Evolutionary conservation across 495 filamentous ascomycete genomes (phyloP), one percentile per base, ranked within the genome.

Genomic region (Penicillium odoratum): DNA sequence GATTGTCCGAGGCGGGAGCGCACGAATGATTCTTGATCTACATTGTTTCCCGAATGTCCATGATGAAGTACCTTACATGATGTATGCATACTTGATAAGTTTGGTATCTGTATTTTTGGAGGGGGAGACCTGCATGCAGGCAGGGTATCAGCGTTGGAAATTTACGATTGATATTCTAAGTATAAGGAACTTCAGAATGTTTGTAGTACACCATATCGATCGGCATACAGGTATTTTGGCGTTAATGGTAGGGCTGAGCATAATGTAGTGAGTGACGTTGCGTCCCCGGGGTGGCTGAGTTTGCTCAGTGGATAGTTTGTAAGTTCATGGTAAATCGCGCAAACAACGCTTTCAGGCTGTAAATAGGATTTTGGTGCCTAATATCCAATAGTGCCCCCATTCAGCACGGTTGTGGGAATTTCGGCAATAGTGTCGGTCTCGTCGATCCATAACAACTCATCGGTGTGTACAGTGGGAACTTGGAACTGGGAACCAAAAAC

Each of bases 21-120:
- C 43, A 59, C 50, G 60, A 63, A 53, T 51, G 44, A 18, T 53
- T 59, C 31, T 61, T 60, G 53, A 66, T 59, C 53, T 59, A 56
- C 63, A 58, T 53, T 53, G 50, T 56, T 69, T 55, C 55, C 56
- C 56, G 53, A 50, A 67, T 65, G 48, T 69, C 66, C 63, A 70
- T 61, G 66, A 69, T 62, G 69, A 72, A 62, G 60, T 63, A 58
- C 48, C 47, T 64, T 69, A 63, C 65, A 67, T 71, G 69, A 72
- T 74, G 71, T 75, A 72, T 64, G 71, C 71, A 74, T 75, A 74
- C 62, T 56, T 31, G 56, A 56, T 50, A 42, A 42, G 40, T 47
- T 55, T 59, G 57, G 61, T 54, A 45, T 62, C 13, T 59, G 46
- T 59, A 52, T 33, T 56, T 40, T 50, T 61, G 57, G 57, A 56